Conservation (phyloP, 108 stramenopile genomes). For the Parmales sp. region DNA sequence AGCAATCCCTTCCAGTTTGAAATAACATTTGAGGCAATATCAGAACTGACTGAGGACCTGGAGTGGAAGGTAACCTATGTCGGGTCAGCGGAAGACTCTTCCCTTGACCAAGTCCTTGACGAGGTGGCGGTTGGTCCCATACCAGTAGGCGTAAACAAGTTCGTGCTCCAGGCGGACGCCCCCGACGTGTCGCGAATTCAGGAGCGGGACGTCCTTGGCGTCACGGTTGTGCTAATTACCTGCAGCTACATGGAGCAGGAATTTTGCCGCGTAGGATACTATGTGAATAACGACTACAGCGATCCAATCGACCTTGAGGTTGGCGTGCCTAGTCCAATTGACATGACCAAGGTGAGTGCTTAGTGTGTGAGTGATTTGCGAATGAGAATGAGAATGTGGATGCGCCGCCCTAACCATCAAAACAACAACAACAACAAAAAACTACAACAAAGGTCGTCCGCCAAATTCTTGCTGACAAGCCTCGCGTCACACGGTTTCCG, state of each 20-base stretch:
- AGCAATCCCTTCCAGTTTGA: conserved; percentile 93
- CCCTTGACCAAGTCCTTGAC: conserved; percentile 82
- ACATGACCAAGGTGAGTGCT: conserved; percentile 56
- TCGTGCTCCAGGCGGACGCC: conserved; percentile 79
- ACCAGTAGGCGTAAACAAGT: conserved; percentile 83
- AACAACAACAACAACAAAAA: no score
- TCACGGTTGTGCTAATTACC: conserved; percentile 92
- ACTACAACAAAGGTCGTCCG: conserved; percentile 35
- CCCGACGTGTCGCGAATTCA: conserved; percentile 74
- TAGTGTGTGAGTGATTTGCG: no score
- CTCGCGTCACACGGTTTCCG: conserved; percentile 83
- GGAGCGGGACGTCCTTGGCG: conserved; percentile 79
- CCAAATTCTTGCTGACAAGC: conserved; percentile 84
- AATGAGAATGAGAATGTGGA: no score
- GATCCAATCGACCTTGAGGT: conserved; percentile 40
- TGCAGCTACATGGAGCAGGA: conserved; percentile 88
- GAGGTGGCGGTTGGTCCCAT: conserved; percentile 96
- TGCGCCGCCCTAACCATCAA: no score
- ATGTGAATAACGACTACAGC: conserved; percentile 96
- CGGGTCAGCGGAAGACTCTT: conserved; percentile 78
- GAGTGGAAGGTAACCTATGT: conserved; percentile 97
- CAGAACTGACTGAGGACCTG: conserved; percentile 55
- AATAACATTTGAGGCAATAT: conserved; percentile 95
- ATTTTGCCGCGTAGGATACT: conserved; percentile 96
- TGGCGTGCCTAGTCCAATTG: conserved; percentile 43